Evolutionary conservation across 371 early-diverging fungal genomes (phyloP).

Genomic region (Apophysomyces elegans): DNA sequence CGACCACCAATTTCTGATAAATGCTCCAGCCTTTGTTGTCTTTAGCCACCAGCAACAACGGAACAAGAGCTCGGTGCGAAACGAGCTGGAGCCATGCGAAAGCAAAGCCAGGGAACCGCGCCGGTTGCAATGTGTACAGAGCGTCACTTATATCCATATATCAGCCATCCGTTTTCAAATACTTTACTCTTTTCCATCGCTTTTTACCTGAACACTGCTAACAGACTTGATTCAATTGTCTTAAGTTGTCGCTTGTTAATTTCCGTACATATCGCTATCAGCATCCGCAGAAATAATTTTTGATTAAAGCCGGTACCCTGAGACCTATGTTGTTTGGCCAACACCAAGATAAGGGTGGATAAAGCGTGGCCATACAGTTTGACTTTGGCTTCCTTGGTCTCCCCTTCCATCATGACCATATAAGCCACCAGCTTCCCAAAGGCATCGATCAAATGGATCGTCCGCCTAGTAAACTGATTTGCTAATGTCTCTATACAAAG

Average conservation of each 20-base stretch:
- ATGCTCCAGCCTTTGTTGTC: slow-evolving; percentile 78
- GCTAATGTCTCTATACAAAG: slow-evolving; percentile 40
- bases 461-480: slow-evolving; percentile 28
- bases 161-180: slow-evolving; percentile 25
- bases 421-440: slow-evolving; percentile 79
- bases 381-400: slow-evolving; percentile 54
- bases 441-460: slow-evolving; percentile 69
- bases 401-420: slow-evolving; percentile 53
- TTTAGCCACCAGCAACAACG: slow-evolving; percentile 64
- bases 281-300: slow-evolving; percentile 87
- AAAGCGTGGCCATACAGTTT: slow-evolving; percentile 76
- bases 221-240: slow-evolving; percentile 22
- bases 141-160: slow-evolving; percentile 75
- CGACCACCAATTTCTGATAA: slow-evolving; percentile 80
- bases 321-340: slow-evolving; percentile 84
- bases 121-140: slow-evolving; percentile 84
- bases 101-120: slow-evolving; percentile 89
- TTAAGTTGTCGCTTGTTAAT: slow-evolving; percentile 60
- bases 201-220: slow-evolving; percentile 35
- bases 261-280: slow-evolving; percentile 83
- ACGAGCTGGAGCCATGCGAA: slow-evolving; percentile 95
- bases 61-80: slow-evolving; percentile 90
- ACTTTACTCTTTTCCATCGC: not conserved
- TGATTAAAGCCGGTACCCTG: slow-evolving; percentile 83
- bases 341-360: slow-evolving; percentile 80